Conservation (phyloP, 306 rosid species). For the Sicyos baderoa region DNA sequence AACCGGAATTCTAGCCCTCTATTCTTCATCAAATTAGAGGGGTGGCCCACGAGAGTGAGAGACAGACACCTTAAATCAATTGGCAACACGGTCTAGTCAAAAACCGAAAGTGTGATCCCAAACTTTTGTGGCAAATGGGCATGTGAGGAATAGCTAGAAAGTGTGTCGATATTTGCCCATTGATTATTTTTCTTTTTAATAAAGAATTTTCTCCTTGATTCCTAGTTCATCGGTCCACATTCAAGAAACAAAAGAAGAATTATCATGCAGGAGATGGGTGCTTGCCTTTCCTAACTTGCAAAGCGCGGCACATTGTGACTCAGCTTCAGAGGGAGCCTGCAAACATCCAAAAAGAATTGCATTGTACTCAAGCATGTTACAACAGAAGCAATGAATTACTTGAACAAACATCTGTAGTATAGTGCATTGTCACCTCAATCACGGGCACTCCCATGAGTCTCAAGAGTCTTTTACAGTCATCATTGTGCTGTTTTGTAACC, state of each 20-base stretch:
- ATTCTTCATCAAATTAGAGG: not conserved
- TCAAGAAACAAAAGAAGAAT: not conserved
- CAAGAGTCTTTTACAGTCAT: slow-evolving; percentile 74
- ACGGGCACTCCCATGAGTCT: slow-evolving; percentile 99
- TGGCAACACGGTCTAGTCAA: not conserved
- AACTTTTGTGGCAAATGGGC: not conserved
- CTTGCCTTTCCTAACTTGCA: slow-evolving; percentile 88
- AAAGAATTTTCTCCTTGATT: not conserved
- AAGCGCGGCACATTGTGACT: slow-evolving; percentile 94
- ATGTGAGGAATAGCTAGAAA: not conserved
- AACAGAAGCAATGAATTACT: not conserved
- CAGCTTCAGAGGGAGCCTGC: slow-evolving; percentile 99
- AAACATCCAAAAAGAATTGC: slow-evolving; percentile 25
- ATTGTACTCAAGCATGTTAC: slow-evolving; percentile 3
- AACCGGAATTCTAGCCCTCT: not conserved
- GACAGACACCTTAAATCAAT: not conserved
- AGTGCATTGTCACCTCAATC: slow-evolving; percentile 54
- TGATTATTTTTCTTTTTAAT: not conserved
- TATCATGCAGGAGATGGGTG: slow-evolving; percentile 18
- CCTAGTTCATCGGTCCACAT: not conserved
- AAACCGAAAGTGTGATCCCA: not conserved
- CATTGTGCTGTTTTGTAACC: slow-evolving; percentile 97
- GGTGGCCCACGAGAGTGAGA: not conserved
- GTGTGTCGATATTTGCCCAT: not conserved
- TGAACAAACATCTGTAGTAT: slow-evolving; percentile 12